Evolutionary conservation across 768 basidiomycete species (phyloP), one percentile per base, ranked within the genome.

Genomic region (Lactarius indigo): DNA sequence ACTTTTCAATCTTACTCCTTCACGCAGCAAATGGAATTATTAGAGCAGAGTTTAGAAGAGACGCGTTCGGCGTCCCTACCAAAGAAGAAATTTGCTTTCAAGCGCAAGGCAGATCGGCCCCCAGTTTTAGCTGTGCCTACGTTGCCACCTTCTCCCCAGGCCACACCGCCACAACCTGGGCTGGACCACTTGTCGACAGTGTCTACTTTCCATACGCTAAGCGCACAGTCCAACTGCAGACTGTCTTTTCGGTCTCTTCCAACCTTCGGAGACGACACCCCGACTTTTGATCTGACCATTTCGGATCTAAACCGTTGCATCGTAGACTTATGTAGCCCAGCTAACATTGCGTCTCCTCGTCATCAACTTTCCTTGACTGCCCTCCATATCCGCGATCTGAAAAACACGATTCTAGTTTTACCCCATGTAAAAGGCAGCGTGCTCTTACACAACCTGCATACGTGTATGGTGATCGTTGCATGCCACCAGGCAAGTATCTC

Each of bases 21-120:
- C 5, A 17, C 26, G 31, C 71, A 94, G 92, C 87, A 88, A 84
- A 74, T 93, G 64, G 87, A 85, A 73, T 75, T 75, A 5, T 74
- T 92, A 12, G 90, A 91, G 74, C 79, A 77, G 61, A 73, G 78
- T 12, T 68, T 91, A 2, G 83, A 88, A 64, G 77, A 78, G 1
- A 74, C 89, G 8, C 81, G 87, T 23, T 73, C 78, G 4, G 74
- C 79, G 7, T 75, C 79, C 3, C 72, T 75, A 12, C 79, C 83
- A 2, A 86, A 85, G 72, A 72, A 86, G 1, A 90, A 85, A 66
- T 96, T 94, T 71, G 73, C 82, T 2, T 88, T 94, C 80, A 91
- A 87, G 69, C 80, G 82, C 6, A 83, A 77, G 65, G 66, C 71
- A 3, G 71, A 63, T 44, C 68, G 75, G n/a, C 64, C 75, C 9